These are phyloP conservation scores for Pterocarpus macrocarpus DNA, from an alignment of 306 rosid genomes.

Conservation along the genomic window DNA sequence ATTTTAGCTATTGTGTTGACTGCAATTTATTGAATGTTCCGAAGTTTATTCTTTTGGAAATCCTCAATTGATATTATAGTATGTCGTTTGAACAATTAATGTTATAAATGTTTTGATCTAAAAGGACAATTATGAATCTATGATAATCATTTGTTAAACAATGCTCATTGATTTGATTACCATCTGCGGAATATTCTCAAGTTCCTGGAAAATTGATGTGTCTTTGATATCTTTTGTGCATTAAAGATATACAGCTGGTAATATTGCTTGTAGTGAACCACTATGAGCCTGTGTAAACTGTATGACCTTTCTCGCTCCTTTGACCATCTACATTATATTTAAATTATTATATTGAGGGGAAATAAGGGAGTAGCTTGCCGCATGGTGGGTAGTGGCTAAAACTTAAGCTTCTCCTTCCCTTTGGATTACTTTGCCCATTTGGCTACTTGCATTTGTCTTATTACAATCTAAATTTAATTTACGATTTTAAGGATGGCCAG, in stretches of 20 bases:
- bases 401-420: neutral
- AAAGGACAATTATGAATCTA: neutral
- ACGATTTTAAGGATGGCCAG: constrained; percentile 14
- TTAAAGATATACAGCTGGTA: constrained; percentile 3
- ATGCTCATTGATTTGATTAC: neutral
- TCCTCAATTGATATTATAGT: constrained; percentile 7
- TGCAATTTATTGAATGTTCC: neutral
- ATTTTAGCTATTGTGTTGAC: constrained; percentile 18
- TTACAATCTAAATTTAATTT: constrained; percentile 31
- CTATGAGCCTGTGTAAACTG: constrained; percentile 28
- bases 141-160: neutral
- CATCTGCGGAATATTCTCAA: constrained; percentile 4
- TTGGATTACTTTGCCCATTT: neutral
- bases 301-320: neutral
- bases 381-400: neutral
- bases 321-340: neutral
- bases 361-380: neutral
- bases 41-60: constrained; percentile 20
- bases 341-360: neutral
- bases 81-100: neutral
- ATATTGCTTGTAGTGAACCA: constrained; percentile 13
- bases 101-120: neutral
- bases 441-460: constrained; percentile 7
- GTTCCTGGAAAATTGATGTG: neutral
- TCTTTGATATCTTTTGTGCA: neutral